phyloP scores from a whole-genome alignment of 352 stramenopile species.

The Stramenopiles sp. region DNA sequence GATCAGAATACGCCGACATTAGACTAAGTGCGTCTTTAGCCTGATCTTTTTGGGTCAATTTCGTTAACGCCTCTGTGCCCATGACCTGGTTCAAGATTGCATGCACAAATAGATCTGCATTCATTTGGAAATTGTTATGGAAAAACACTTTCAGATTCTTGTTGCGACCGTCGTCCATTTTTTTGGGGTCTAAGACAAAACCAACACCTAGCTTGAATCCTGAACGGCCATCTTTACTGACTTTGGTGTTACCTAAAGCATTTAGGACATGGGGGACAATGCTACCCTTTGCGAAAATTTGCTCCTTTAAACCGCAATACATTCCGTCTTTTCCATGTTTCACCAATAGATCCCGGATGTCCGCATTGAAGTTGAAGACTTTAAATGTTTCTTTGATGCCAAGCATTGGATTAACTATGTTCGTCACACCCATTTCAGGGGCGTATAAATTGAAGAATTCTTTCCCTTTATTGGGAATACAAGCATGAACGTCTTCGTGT shows the following conservation, averaged over 20 bases:
- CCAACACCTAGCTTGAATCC: not conserved
- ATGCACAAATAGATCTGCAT: constrained; percentile 4
- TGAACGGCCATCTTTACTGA: not conserved
- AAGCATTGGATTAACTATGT: not conserved
- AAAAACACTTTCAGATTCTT: constrained; percentile 4
- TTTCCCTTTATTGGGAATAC: not conserved
- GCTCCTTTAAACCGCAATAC: not conserved
- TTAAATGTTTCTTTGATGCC: not conserved
- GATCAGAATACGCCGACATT: not conserved
- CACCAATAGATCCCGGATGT: not conserved
- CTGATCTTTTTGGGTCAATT: not conserved
- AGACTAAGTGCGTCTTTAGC: not conserved
- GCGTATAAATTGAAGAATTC: not conserved
- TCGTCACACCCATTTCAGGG: not conserved
- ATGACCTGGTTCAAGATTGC: constrained; percentile 6
- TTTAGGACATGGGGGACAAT: not conserved
- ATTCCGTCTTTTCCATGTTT: not conserved
- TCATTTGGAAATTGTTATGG: constrained; percentile 10
- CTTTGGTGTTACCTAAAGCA: not conserved
- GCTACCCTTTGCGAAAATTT: not conserved
- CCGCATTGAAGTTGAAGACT: not conserved
- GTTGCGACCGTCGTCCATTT: not conserved
- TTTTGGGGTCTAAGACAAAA: not conserved
- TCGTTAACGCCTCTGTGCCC: not conserved
- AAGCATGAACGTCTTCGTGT: not conserved